Percentiles rank a stretch among this genome's conserved stretches.
phyloP scores from a whole-genome alignment of 306 rosid genomes.

The Casuarina equisetifolia region DNA sequence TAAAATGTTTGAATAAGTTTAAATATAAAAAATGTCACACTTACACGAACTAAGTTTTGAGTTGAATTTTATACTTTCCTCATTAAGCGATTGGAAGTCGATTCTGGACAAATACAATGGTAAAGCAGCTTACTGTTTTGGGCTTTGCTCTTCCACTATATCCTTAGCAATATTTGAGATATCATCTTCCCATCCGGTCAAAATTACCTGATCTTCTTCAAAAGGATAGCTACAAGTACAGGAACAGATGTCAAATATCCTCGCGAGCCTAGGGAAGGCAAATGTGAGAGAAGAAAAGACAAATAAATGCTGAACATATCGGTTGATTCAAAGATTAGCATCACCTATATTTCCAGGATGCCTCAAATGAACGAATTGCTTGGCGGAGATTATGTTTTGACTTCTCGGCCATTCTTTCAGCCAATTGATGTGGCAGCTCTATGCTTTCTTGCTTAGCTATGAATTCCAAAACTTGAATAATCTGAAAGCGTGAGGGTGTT shows the following conservation, averaged over 20 bases:
- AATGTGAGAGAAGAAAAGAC: background rate
- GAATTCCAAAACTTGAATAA: constrained; percentile 55
- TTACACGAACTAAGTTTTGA: too few relatives aligned
- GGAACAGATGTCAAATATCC: background rate
- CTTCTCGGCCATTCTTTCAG: constrained; percentile 46
- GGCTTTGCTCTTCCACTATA: constrained; percentile 69
- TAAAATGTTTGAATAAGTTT: too few relatives aligned
- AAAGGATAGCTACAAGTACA: constrained; percentile 52
- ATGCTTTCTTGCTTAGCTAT: constrained; percentile 56
- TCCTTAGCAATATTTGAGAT: constrained; percentile 63
- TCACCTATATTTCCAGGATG: constrained; percentile 60
- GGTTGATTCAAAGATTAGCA: background rate
- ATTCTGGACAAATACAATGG: background rate
- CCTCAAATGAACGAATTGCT: constrained; percentile 87
- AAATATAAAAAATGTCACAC: too few relatives aligned
- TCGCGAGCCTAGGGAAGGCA: background rate
- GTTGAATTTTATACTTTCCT: too few relatives aligned
- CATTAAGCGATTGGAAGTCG: background rate
- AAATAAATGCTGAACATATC: background rate
- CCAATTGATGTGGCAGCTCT: constrained; percentile 39
- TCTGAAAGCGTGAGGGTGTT: constrained; percentile 30
- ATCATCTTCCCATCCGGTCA: constrained; percentile 87
- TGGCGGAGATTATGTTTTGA: constrained; percentile 69
- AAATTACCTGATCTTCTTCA: constrained; percentile 47
- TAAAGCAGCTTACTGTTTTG: constrained; percentile 61